Evolutionary conservation across 176 grass and related monocot genomes (phyloP), one percentile per base, ranked within the genome.

Genomic region (Thinopyrum elongatum): DNA sequence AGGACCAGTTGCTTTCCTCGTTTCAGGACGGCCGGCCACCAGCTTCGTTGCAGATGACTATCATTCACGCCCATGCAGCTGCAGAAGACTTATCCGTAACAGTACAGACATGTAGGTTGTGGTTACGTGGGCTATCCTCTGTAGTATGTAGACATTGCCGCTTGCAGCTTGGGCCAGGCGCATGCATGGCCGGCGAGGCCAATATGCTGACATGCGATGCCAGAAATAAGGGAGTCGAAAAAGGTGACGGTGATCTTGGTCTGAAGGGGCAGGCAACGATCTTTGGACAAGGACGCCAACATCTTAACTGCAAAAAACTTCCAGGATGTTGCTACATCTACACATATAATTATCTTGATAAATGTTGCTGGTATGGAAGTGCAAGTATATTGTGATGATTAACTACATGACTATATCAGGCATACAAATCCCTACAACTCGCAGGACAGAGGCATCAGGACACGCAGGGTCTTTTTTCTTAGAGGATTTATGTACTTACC

Each of bases 21-120:
- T 70, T 19, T 46, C 11, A 11, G 10, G 39, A 4, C 39, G 10
- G 42, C 12, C 42, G 3, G 8, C 29, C 25, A 77, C 5, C 79
- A 76, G 46, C 34, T 61, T 81, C 49, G 73, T 28, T 63, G 67
- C 28, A 55, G 71, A 57, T 76, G 70, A 17, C 49, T 11, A 53
- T 53, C 49, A 46, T 13, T 65, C 57, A 67, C 17, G 42, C 27
- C 57, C 16, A 15, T 87, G 42, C 3, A 46, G 42, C 3, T 57
- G 21, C 79, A 41, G 11, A 82, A 57, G 19, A 21, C 33, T 46
- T 82, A 77, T 69, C 86, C 61, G 77, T 30, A 82, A 11, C n/a
- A n/a, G n/a, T n/a, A 19, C 2, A 34, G 5, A 13, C 11, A 12
- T 17, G 41, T 6, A 17, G 6, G 19, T 19, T 19, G 49, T 65